phyloP scores from a whole-genome alignment of 208 protist species.

The Trichomonas gallinae region DNA sequence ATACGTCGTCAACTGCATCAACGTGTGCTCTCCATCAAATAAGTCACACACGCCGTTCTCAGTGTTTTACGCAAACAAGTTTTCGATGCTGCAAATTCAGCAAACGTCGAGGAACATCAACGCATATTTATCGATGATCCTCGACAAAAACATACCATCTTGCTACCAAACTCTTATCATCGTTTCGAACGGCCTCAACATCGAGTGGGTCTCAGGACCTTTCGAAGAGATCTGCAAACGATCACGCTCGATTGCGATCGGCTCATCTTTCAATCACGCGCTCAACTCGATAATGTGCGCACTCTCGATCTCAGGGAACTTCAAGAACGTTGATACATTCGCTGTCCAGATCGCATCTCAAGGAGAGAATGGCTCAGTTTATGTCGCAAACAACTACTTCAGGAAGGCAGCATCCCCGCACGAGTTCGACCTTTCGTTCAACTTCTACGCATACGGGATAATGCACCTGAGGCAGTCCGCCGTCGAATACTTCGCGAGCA shows the following conservation, averaged over 20 bases:
- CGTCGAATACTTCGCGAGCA: not conserved
- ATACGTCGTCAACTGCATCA: not conserved
- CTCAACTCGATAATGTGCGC: not conserved
- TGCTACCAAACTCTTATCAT: not conserved
- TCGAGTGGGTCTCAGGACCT: not conserved
- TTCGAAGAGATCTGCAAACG: not conserved
- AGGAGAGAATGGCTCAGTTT: not conserved
- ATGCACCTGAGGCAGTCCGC: not conserved
- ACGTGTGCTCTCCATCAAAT: not conserved
- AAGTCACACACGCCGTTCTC: not conserved
- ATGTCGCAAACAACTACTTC: not conserved
- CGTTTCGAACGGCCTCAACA: not conserved
- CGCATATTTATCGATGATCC: not conserved
- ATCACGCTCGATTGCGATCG: not conserved
- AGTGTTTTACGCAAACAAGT: not conserved
- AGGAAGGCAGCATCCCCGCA: not conserved
- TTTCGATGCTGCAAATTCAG: not conserved
- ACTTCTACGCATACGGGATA: not conserved
- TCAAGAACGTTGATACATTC: not conserved
- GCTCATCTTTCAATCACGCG: not conserved
- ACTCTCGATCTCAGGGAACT: not conserved
- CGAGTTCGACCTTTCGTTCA: not conserved
- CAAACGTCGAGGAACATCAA: not conserved
- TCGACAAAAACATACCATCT: not conserved
- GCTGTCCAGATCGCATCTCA: not conserved